phyloP scores from a whole-genome alignment of 2,329 filamentous ascomycete genomes.

The Daldinia eschscholtzii region DNA sequence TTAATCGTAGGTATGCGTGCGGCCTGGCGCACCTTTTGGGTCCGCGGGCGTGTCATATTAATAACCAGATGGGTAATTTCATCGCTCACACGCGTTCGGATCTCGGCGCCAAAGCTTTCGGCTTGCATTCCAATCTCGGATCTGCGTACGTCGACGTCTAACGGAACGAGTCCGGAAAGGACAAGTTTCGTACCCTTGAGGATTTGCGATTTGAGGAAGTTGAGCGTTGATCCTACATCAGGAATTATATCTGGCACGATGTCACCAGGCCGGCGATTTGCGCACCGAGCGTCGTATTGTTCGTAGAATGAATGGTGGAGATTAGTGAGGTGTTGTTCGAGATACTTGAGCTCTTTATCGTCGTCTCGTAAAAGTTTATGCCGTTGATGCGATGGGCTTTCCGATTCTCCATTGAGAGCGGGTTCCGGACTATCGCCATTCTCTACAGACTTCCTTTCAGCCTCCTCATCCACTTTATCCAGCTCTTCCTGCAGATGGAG shows the following conservation, averaged over 20 bases:
- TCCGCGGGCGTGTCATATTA: conserved; percentile 78
- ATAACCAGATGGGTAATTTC: conserved; percentile 82
- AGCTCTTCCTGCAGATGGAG: conserved; percentile 93
- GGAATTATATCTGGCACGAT: conserved; percentile 71
- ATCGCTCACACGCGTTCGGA: conserved; percentile 68
- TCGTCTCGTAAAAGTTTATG: conserved; percentile 90
- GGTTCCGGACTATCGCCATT: conserved; percentile 57
- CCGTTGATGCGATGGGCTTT: conserved; percentile 59
- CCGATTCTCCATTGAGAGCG: conserved; percentile 46
- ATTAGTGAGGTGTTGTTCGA: conserved; percentile 80
- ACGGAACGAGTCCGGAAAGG: conserved; percentile 89
- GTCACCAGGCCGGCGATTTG: conserved; percentile 61
- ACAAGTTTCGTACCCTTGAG: conserved; percentile 83
- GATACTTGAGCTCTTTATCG: conserved; percentile 82
- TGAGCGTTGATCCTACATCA: conserved; percentile 88
- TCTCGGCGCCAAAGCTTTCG: conserved; percentile 82
- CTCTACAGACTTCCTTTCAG: conserved; percentile 61
- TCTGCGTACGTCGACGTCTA: conserved; percentile 81
- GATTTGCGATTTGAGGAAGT: conserved; percentile 80
- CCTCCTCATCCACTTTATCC: conserved; percentile 83
- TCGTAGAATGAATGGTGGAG: conserved; percentile 87
- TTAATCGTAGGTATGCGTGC: conserved; percentile 83
- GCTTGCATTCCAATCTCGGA: conserved; percentile 92
- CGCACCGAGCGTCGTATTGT: conserved; percentile 76
- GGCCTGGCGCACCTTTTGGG: conserved; percentile 91